Evolutionary conservation across 257 asterid species (phyloP).

Genomic region (Solanum okadae): DNA sequence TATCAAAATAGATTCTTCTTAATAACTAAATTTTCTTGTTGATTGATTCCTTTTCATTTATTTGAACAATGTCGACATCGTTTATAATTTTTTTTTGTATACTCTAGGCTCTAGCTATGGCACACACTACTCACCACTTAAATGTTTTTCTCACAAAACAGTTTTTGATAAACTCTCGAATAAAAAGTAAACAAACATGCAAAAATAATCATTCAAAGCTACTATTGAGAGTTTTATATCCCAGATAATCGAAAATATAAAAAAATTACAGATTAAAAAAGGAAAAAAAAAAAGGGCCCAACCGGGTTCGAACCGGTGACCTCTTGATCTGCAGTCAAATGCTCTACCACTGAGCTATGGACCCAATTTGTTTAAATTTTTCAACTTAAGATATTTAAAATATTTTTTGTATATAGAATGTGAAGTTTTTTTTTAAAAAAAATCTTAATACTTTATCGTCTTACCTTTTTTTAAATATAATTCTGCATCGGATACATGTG

Average conservation of each 20-base stretch:
- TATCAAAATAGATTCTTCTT: background rate
- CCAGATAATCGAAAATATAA: background rate
- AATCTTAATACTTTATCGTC: background rate
- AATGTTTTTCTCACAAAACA: background rate
- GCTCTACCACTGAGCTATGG: constrained; percentile 96
- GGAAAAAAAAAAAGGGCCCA: constrained; percentile 3
- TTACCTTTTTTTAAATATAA: background rate
- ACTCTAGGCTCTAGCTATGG: background rate
- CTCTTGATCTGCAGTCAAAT: constrained; percentile 55
- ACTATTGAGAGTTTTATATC: background rate
- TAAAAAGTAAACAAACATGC: background rate
- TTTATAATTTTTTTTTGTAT: background rate
- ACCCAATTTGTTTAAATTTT: background rate
- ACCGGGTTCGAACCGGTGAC: constrained; percentile 39
- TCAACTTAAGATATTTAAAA: background rate
- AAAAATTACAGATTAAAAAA: background rate
- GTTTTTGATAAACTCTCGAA: background rate
- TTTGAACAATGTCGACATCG: background rate
- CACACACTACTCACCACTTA: background rate
- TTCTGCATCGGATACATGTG: background rate
- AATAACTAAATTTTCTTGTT: background rate
- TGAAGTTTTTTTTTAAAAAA: too few species aligned
- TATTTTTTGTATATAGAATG: background rate
- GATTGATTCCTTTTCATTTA: background rate
- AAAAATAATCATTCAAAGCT: background rate